Evolutionary conservation across 2,329 filamentous ascomycete species (phyloP).

Genomic region (Fusarium chlamydosporum): DNA sequence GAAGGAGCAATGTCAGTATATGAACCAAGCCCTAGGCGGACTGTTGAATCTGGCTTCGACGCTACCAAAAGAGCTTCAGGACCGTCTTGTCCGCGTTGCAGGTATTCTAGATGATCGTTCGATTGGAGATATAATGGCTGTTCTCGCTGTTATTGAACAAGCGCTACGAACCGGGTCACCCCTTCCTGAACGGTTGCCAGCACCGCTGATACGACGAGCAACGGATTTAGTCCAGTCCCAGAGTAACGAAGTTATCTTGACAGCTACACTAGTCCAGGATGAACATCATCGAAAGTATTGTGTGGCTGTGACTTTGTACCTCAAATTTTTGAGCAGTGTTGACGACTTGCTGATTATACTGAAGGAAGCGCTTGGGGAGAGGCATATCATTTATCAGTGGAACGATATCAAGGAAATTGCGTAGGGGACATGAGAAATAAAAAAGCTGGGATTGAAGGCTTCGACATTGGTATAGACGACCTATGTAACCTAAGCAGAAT

Average conservation of each 20-base stretch:
- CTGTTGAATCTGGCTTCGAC: slow-evolving; percentile 54
- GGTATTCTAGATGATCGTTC: slow-evolving; percentile 60
- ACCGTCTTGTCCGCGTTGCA: slow-evolving; percentile 55
- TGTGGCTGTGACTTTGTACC: slow-evolving; percentile 60
- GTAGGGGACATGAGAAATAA: background rate
- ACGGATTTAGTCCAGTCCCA: slow-evolving; percentile 48
- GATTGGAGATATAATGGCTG: slow-evolving; percentile 67
- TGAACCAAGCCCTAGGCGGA: slow-evolving; percentile 54
- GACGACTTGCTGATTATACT: slow-evolving; percentile 62
- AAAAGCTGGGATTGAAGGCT: no score
- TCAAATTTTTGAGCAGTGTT: slow-evolving; percentile 59
- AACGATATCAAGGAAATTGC: slow-evolving; percentile 34
- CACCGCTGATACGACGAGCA: slow-evolving; percentile 59
- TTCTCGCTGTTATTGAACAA: slow-evolving; percentile 63
- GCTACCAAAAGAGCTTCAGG: slow-evolving; percentile 59
- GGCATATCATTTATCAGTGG: slow-evolving; percentile 54
- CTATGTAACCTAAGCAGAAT: no score
- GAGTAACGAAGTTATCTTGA: slow-evolving; percentile 51
- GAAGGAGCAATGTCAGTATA: slow-evolving; percentile 51
- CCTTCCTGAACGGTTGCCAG: slow-evolving; percentile 63
- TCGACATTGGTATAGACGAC: no score
- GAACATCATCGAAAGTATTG: slow-evolving; percentile 63
- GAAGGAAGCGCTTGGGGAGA: slow-evolving; percentile 61
- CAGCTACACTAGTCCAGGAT: slow-evolving; percentile 55
- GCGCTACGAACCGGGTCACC: slow-evolving; percentile 63